phyloP scores from a whole-genome alignment of 2,329 filamentous ascomycete species.

The Corynespora cassiicola region DNA sequence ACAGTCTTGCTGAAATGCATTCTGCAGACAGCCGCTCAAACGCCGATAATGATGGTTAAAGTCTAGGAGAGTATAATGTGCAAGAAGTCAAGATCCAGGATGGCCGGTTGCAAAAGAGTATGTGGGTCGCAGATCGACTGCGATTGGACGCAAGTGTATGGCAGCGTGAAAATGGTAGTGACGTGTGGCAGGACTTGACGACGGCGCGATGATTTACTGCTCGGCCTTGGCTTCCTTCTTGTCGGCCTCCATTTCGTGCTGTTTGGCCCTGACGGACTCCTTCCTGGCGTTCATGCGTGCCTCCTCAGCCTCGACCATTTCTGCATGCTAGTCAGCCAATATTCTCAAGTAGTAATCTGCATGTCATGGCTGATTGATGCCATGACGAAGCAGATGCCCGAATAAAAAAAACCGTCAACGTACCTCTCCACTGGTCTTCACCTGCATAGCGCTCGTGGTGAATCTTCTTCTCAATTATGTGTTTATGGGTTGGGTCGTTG shows the following conservation, averaged over 20 bases:
- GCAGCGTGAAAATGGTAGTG: too few species aligned
- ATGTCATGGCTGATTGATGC: conserved; percentile 8
- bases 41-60: too few species aligned
- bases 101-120: too few species aligned
- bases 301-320: conserved; percentile 86
- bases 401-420: conserved; percentile 36
- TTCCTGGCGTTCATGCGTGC: conserved; percentile 61
- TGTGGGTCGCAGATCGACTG: too few species aligned
- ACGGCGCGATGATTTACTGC: conserved; percentile 12
- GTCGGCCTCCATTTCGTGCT: conserved; percentile 25
- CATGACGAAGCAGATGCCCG: conserved; percentile 18
- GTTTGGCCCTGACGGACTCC: conserved; percentile 23
- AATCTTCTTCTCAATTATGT: conserved; percentile 83
- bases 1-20: too few species aligned
- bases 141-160: too few species aligned
- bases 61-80: too few species aligned
- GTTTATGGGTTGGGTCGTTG: conserved; percentile 81
- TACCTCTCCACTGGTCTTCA: conserved; percentile 92
- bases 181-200: too few species aligned
- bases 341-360: conserved; percentile 6
- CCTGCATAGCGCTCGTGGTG: conserved; percentile 87
- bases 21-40: too few species aligned
- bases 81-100: too few species aligned
- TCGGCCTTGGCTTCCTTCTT: conserved; percentile 25
- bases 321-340: conserved; percentile 49